Percentiles rank a stretch among this genome's conserved stretches.
Conservation (phyloP, 192 early-diverging fungal genomes). For the Rhizoclosmatium globosum region DNA sequence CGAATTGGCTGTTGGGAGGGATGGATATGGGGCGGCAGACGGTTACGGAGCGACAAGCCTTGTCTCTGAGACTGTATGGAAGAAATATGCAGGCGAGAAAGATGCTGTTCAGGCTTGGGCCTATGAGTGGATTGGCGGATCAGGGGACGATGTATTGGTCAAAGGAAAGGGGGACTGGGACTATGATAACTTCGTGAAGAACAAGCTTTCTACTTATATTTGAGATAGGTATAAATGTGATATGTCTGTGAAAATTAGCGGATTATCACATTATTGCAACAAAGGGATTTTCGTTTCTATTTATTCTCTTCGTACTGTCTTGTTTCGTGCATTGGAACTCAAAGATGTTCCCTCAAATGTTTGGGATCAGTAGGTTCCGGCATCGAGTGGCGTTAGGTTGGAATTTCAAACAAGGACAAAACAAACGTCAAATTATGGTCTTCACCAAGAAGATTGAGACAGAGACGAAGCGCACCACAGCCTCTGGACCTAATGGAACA, state of each 20-base stretch:
- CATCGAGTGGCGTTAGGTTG: too few relatives aligned
- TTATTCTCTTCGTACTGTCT: too few relatives aligned
- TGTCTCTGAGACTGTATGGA: not conserved
- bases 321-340: too few relatives aligned
- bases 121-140: constrained; percentile 24
- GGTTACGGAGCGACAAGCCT: not conserved
- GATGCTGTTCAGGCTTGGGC: constrained; percentile 1
- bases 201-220: not conserved
- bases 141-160: not conserved
- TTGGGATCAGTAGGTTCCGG: too few relatives aligned
- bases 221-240: not conserved
- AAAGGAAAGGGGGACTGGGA: constrained; percentile 4
- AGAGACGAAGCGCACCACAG: too few relatives aligned
- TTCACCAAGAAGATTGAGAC: too few relatives aligned
- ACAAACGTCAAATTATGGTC: too few relatives aligned
- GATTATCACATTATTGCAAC: too few relatives aligned
- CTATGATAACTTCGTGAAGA: constrained; percentile 13
- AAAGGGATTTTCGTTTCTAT: too few relatives aligned
- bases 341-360: too few relatives aligned
- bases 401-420: too few relatives aligned
- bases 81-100: not conserved
- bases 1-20: not conserved
- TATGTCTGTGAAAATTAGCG: constrained; percentile 10
- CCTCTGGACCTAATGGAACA: too few relatives aligned
- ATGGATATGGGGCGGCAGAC: not conserved